These are phyloP conservation scores for Diaporthe ilicicola DNA, from an alignment of 2,329 filamentous ascomycete genomes.

Conservation along the genomic window DNA sequence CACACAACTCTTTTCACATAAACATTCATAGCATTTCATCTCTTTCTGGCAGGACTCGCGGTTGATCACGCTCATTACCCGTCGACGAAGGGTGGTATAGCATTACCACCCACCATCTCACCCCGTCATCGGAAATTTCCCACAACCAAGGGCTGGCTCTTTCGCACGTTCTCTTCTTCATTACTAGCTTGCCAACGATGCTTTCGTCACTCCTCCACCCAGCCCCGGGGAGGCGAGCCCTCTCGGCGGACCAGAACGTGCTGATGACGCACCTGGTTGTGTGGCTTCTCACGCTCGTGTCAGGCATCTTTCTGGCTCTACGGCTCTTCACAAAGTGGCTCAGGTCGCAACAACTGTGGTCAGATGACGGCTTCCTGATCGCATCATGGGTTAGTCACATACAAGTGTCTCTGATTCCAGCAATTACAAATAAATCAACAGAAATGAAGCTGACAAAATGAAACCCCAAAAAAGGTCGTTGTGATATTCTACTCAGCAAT, in stretches of 20 bases:
- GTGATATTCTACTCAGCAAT: slow-evolving; percentile 22
- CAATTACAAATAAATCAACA: not conserved
- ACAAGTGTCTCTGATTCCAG: too few species aligned
- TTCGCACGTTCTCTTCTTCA: not conserved
- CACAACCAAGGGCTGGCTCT: not conserved
- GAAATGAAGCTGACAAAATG: not conserved
- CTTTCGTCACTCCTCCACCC: not conserved
- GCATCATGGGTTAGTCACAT: slow-evolving; percentile 25
- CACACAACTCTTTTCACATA: not conserved
- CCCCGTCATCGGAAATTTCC: not conserved
- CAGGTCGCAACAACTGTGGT: not conserved
- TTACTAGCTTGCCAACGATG: not conserved
- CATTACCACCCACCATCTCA: slow-evolving; percentile 10
- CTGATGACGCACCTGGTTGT: slow-evolving; percentile 28
- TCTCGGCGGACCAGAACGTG: slow-evolving; percentile 11
- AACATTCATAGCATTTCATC: not conserved
- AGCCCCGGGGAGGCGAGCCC: not conserved
- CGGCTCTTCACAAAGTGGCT: slow-evolving; percentile 25
- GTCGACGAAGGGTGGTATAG: slow-evolving; percentile 17
- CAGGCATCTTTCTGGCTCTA: slow-evolving; percentile 23
- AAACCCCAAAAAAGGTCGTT: slow-evolving; percentile 12
- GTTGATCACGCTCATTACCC: slow-evolving; percentile 14
- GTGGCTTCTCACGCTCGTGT: slow-evolving; percentile 8
- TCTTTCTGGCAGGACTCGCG: not conserved
- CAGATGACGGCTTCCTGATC: slow-evolving; percentile 24